These are phyloP conservation scores for Fusarium papillatum DNA, from an alignment of 2,329 filamentous ascomycete species.

Conservation along the genomic window DNA sequence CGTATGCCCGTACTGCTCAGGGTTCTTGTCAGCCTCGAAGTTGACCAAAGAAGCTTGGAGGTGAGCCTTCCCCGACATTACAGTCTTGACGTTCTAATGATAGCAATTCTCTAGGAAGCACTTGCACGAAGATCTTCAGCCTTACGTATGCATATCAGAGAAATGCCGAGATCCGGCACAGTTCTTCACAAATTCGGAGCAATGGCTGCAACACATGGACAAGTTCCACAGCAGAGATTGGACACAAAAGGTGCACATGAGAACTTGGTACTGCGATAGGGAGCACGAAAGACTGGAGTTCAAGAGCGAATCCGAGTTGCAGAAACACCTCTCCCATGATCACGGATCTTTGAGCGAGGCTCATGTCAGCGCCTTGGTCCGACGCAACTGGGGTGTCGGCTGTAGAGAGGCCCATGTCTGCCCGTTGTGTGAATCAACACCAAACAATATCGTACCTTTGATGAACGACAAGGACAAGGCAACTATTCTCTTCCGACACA, in stretches of 20 bases:
- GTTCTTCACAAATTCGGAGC: neutral
- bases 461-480: neutral
- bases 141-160: neutral
- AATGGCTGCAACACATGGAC: neutral
- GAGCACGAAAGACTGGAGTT: neutral
- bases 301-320: neutral
- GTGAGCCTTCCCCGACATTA: neutral
- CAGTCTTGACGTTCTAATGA: rapidly evolving
- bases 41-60: neutral
- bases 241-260: neutral
- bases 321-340: neutral
- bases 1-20: neutral
- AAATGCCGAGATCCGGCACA: neutral
- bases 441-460: neutral
- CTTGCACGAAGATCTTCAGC: neutral
- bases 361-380: neutral
- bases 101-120: neutral
- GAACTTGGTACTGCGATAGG: neutral
- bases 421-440: neutral
- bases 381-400: neutral
- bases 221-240: neutral
- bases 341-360: neutral
- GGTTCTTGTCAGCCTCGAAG: neutral
- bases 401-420: neutral
- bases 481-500: neutral